Evolutionary conservation across 768 basidiomycete species (phyloP).

Genomic region (Plicaturopsis crispa): DNA sequence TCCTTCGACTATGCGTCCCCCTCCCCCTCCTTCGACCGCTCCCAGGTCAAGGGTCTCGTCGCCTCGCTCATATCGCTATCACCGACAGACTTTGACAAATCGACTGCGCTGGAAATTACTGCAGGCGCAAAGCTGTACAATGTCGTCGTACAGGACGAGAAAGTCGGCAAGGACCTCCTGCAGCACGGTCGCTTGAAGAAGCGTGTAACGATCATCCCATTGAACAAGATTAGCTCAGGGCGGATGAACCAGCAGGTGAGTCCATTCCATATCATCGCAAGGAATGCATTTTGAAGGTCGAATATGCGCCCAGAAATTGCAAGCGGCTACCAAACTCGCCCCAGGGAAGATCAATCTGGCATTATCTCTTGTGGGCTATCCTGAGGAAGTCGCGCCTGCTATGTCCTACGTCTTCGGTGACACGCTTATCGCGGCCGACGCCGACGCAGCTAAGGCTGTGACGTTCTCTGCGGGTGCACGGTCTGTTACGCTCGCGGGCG

Average conservation of each 20-base stretch:
- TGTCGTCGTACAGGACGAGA: constrained; percentile 89
- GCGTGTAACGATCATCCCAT: constrained; percentile 87
- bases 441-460: constrained; percentile 77
- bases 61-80: constrained; percentile 81
- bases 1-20: constrained; percentile 84
- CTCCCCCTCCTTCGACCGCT: constrained; percentile 70
- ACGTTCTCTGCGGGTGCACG: constrained; percentile 76
- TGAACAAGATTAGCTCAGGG: constrained; percentile 81
- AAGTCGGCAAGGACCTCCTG: constrained; percentile 78
- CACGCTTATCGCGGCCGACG: constrained; percentile 85
- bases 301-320: constrained; percentile 59
- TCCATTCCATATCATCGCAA: background rate
- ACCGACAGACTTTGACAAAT: constrained; percentile 61
- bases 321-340: constrained; percentile 62
- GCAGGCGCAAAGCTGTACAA: constrained; percentile 89
- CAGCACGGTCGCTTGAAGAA: constrained; percentile 73
- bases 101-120: constrained; percentile 89
- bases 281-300: background rate
- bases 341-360: constrained; percentile 80
- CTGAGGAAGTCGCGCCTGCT: constrained; percentile 74
- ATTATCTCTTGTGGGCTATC: constrained; percentile 81
- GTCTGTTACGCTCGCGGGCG: constrained; percentile 90
- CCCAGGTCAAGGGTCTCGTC: constrained; percentile 86
- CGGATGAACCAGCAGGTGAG: constrained; percentile 43
- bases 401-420: constrained; percentile 93